Percentiles rank a stretch among this genome's conserved stretches.
Conservation (phyloP, 441 rosid genomes). For the Sinapis alba region DNA sequence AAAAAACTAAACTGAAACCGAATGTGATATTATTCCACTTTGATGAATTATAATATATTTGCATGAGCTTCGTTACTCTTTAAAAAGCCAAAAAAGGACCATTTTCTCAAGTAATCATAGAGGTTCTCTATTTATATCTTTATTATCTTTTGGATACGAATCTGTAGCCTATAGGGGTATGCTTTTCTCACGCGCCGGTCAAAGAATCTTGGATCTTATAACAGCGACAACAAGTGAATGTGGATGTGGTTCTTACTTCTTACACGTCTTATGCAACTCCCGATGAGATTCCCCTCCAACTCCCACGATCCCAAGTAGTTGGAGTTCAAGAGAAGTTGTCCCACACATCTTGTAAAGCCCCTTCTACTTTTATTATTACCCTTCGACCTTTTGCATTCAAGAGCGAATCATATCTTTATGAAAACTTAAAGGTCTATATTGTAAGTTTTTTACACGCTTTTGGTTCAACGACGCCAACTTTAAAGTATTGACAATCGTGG, state of each 20-base stretch:
- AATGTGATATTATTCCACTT: background rate
- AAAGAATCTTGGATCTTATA: constrained; percentile 25
- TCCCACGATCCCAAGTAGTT: constrained; percentile 35
- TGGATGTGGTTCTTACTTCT: constrained; percentile 28
- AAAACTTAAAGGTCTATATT: constrained; percentile 1
- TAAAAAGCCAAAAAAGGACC: background rate
- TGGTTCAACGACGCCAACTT: background rate
- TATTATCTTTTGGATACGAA: constrained; percentile 13
- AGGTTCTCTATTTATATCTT: constrained; percentile 6
- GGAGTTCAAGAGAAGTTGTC: constrained; percentile 36
- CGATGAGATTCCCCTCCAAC: constrained; percentile 21
- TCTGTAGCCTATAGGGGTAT: constrained; percentile 4
- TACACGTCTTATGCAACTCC: constrained; percentile 26
- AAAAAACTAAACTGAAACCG: background rate
- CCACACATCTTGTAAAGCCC: constrained; percentile 26
- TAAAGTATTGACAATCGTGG: too few relatives aligned
- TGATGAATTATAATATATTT: background rate
- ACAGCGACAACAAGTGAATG: constrained; percentile 20
- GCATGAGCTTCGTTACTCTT: background rate
- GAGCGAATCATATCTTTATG: constrained; percentile 1
- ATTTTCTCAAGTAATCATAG: constrained; percentile 20
- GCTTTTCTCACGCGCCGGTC: constrained; percentile 36
- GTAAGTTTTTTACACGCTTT: constrained; percentile 9
- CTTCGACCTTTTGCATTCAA: constrained; percentile 9
- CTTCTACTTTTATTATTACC: constrained; percentile 17